Evolutionary conservation across 1,139 yeast genomes (phyloP), one percentile per base, ranked within the genome.

Genomic region (Pneumocystis canis): DNA sequence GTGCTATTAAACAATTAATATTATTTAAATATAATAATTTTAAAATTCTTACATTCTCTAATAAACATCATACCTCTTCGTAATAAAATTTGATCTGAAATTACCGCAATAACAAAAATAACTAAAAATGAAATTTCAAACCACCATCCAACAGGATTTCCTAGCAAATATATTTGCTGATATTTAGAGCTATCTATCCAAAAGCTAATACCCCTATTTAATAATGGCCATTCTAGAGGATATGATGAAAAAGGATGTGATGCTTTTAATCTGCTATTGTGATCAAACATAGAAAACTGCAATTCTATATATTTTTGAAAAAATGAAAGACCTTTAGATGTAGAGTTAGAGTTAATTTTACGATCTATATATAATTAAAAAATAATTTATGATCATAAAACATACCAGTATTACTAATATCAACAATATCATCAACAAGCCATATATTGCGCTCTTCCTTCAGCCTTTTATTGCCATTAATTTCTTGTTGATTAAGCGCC

Each of bases 211-310:
- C 99, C 99, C 16, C 88, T 82, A 63, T 86, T 75, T 59, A 94
- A 82, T 68, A 88, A 80, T n/a, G 98, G 98, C 99, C 99, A 92
- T 6, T 86, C 77, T 67, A 84, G 82, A 3, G 99, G 99, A 67
- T 84, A 85, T 4, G 97, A 88, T 7, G 97, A 96, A 77, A 88
- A 94, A 61, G 99, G 99, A 74, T 92, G 99, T 54, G 87, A 89
- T 20, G 92, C 80, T 4, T 92, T 81, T 69, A 92, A 79, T 69
- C 85, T 84, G 74, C 90, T 92, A 76, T 92, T 92, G 71, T 90
- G 96, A 67, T 84, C 83, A 78, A 92, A 89, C 99, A 92, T 92
- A 67, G 82, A 79, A 58, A 79, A 74, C 76, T 92, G 98, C 67
- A 90, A 79, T 75, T 94, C 97, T 77, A 83, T 77, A 89, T 96